A percentile compares a stretch with the other conserved stretches of the same genome.
Evolutionary conservation across 257 asterid species (phyloP).

Genomic region (Plantago ovata): DNA sequence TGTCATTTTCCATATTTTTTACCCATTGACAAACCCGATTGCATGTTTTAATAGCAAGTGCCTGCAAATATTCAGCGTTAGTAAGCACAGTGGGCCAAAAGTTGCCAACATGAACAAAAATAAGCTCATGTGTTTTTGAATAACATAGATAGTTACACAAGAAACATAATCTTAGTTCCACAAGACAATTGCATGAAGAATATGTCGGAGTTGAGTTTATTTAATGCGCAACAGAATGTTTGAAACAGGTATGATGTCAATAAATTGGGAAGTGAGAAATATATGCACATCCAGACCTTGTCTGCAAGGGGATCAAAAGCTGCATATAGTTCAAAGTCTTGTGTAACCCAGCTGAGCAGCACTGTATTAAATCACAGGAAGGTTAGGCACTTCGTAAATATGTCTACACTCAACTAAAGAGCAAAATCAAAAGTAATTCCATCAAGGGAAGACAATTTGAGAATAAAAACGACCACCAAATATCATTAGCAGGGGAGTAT

Average conservation of each 20-base stretch:
- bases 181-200: not conserved
- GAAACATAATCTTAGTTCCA: not conserved
- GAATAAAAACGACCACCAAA: not conserved
- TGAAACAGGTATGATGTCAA: not conserved
- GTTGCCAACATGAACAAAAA: not conserved
- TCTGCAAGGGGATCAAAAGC: constrained; percentile 99
- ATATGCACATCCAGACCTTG: constrained; percentile 58
- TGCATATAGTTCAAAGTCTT: constrained; percentile 93
- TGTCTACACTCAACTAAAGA: not conserved
- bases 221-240: not conserved
- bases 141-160: not conserved
- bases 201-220: not conserved
- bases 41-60: constrained; percentile 87
- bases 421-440: constrained; percentile 5
- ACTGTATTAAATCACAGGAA: constrained; percentile 39
- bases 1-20: constrained; percentile 82
- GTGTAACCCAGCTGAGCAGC: constrained; percentile 96
- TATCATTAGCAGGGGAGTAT: not conserved
- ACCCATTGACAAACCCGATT: constrained; percentile 95
- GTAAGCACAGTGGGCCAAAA: not conserved
- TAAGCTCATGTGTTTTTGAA: not conserved
- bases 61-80: constrained; percentile 53
- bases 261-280: not conserved
- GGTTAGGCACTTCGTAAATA: constrained; percentile 20
- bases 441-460: not conserved